Evolutionary conservation across 306 rosid species (phyloP).

Genomic region (Fagus crenata): DNA sequence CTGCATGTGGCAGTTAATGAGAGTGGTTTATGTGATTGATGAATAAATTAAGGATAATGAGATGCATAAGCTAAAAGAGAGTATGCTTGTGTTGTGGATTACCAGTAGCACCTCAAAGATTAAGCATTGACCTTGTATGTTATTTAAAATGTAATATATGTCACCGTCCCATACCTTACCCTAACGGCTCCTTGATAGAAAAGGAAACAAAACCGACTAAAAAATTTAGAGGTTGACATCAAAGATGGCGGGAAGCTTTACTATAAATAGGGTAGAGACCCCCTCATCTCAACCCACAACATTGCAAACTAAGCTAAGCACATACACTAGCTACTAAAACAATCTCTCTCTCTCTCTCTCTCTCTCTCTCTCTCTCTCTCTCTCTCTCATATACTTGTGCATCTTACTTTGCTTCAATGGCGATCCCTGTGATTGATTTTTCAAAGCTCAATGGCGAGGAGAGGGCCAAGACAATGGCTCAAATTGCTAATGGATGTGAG

Average conservation of each 20-base stretch:
- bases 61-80: slow-evolving; percentile 52
- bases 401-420: slow-evolving; percentile 43
- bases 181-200: slow-evolving; percentile 56
- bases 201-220: slow-evolving; percentile 16
- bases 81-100: slow-evolving; percentile 45
- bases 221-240: slow-evolving; percentile 43
- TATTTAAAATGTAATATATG: slow-evolving; percentile 29
- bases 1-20: slow-evolving; percentile 29
- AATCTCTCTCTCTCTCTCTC: slow-evolving; percentile 12
- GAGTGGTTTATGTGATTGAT: slow-evolving; percentile 24
- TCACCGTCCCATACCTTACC: slow-evolving; percentile 65
- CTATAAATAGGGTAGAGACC: slow-evolving; percentile 58
- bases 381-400: slow-evolving; percentile 11
- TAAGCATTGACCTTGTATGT: slow-evolving; percentile 51
- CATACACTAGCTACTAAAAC: neutral
- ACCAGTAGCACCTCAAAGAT: slow-evolving; percentile 36
- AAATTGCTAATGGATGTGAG: slow-evolving; percentile 87
- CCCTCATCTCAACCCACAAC: slow-evolving; percentile 38
- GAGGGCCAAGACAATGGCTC: slow-evolving; percentile 76
- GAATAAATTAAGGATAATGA: slow-evolving; percentile 19
- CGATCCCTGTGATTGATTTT: slow-evolving; percentile 92
- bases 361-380: too few species aligned
- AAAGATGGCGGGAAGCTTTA: slow-evolving; percentile 50
- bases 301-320: slow-evolving; percentile 22
- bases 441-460: slow-evolving; percentile 79